Conservation (phyloP, 768 basidiomycete species). For the Nidularia sp. region DNA sequence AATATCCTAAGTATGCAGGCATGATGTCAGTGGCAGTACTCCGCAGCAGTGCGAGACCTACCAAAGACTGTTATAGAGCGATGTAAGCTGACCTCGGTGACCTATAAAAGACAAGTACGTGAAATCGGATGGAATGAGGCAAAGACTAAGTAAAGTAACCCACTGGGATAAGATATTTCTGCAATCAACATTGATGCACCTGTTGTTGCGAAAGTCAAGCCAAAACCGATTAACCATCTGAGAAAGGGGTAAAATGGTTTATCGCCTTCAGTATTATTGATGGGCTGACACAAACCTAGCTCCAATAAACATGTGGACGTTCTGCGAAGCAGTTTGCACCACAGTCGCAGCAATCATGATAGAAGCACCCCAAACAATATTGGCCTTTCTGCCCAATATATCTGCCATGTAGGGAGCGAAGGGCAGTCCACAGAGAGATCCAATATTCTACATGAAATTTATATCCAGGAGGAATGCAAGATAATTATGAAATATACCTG, state of each 20-base stretch:
- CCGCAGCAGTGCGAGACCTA: neutral
- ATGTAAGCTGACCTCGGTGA: conserved; percentile 11
- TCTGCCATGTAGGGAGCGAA: conserved; percentile 31
- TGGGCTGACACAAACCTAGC: conserved; percentile 26
- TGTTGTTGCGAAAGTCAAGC: conserved; percentile 13
- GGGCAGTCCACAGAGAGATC: conserved; percentile 13
- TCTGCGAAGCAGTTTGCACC: conserved; percentile 47
- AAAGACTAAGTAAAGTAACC: neutral
- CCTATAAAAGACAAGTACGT: neutral
- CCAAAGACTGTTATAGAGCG: conserved; percentile 18
- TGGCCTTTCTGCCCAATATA: conserved; percentile 42
- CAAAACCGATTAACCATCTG: conserved; percentile 11
- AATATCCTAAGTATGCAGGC: neutral
- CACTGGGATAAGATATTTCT: conserved; percentile 15
- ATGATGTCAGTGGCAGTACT: neutral
- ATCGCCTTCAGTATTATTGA: neutral
- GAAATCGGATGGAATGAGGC: neutral
- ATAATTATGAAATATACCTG: neutral
- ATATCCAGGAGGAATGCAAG: too few relatives aligned
- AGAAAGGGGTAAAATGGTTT: conserved; percentile 5
- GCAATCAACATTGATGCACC: conserved; percentile 16
- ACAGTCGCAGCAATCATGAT: conserved; percentile 48
- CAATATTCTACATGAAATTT: conserved; percentile 10
- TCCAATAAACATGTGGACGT: conserved; percentile 53
- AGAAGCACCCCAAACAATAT: conserved; percentile 44